These are phyloP conservation scores for Vanrija pseudolonga DNA, from an alignment of 1,284 basidiomycete genomes.

Conservation along the genomic window DNA sequence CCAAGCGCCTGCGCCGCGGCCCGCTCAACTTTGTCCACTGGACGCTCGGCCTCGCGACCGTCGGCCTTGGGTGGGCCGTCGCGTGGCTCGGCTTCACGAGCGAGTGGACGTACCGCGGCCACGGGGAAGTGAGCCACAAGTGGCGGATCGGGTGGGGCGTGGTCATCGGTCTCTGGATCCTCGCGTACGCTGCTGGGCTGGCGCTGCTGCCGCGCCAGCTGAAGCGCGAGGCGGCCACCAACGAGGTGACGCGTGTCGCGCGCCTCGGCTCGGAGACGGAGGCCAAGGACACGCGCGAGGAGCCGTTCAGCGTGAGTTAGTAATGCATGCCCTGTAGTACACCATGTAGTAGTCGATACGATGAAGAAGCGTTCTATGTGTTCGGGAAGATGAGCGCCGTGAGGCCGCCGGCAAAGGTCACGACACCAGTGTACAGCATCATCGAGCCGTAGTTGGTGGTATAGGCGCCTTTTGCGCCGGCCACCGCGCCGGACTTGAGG, in stretches of 20 bases:
- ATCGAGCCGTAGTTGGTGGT: conserved; percentile 25
- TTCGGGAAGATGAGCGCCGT: conserved; percentile 16
- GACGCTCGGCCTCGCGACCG: not conserved
- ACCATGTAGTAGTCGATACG: too few species aligned
- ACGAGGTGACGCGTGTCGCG: too few species aligned
- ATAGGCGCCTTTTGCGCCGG: conserved; percentile 23
- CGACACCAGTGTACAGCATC: conserved; percentile 30
- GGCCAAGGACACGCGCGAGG: too few species aligned
- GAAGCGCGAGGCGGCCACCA: not conserved
- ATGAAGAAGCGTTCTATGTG: not conserved
- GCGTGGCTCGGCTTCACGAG: conserved; percentile 1
- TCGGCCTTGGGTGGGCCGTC: not conserved
- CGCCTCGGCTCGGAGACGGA: too few species aligned
- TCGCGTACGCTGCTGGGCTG: not conserved
- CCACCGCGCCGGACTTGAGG: conserved; percentile 15
- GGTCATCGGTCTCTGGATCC: conserved; percentile 14
- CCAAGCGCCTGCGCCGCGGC: not conserved
- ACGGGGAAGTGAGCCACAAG: not conserved
- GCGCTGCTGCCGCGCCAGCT: not conserved
- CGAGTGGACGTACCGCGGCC: not conserved
- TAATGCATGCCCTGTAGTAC: too few species aligned
- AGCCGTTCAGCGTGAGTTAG: too few species aligned
- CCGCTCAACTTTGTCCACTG: not conserved
- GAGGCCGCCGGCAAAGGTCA: conserved; percentile 19
- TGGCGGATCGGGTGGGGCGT: conserved; percentile 8